Conservation (phyloP, 495 filamentous ascomycete genomes). For the Neurospora sp. region DNA sequence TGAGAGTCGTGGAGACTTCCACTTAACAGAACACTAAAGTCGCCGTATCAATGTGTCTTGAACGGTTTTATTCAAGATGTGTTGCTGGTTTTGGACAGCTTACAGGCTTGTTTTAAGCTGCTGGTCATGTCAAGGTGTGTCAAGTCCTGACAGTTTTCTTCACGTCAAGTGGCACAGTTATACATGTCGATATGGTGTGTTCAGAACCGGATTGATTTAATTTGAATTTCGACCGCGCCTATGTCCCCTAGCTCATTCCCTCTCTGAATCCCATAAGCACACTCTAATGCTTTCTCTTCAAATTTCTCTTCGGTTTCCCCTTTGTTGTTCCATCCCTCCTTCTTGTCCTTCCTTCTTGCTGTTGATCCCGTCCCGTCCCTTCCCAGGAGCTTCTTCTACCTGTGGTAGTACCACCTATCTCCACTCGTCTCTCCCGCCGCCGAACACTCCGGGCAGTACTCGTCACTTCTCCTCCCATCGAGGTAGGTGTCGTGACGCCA, state of each 20-base stretch:
- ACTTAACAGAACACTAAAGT: neutral
- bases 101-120: neutral
- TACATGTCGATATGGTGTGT: no score
- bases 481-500: neutral
- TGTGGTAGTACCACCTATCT: neutral
- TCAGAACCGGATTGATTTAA: neutral
- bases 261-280: neutral
- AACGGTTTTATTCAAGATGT: neutral
- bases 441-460: neutral
- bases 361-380: neutral
- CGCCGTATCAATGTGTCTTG: neutral
- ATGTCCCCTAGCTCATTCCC: neutral
- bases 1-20: neutral
- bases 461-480: neutral
- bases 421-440: neutral
- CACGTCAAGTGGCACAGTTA: neutral
- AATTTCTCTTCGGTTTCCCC: neutral
- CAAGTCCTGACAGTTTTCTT: no score
- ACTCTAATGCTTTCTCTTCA: neutral
- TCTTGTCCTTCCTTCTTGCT: neutral
- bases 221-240: neutral
- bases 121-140: no score
- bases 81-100: neutral
- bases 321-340: neutral
- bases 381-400: neutral